Conservation (phyloP, 139 green algal genomes). For the Coelastrella sp. region DNA sequence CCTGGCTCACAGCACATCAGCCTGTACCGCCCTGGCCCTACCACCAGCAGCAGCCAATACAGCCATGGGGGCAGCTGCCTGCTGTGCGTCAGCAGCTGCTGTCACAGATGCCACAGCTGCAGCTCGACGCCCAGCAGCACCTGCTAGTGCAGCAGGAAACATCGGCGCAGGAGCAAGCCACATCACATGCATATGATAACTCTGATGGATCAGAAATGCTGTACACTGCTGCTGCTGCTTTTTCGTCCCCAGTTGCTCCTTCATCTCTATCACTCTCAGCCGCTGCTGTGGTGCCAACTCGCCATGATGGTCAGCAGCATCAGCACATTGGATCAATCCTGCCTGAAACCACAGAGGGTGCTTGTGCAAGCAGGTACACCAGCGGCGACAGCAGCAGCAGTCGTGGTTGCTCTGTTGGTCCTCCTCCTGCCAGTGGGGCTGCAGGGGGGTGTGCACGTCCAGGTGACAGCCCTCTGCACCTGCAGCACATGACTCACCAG, state of each 20-base stretch:
- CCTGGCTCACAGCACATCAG: slow-evolving; percentile 11
- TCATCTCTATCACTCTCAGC: too few species aligned
- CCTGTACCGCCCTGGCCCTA: neutral
- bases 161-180: too few species aligned
- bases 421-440: neutral
- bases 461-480: neutral
- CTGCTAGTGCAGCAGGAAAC: neutral
- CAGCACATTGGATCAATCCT: neutral
- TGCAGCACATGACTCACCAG: neutral
- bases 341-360: neutral
- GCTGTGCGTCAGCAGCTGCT: neutral
- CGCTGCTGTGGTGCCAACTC: neutral
- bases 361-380: neutral
- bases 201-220: neutral
- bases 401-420: neutral
- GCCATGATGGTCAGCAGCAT: neutral
- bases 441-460: neutral
- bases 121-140: neutral
- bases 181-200: too few species aligned
- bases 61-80: neutral
- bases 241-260: too few species aligned
- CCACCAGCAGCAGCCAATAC: neutral
- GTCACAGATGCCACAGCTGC: neutral
- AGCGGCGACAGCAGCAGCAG: slow-evolving; percentile 3
- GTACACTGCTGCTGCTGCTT: too few species aligned